Evolutionary conservation across 208 protist species (phyloP).

Genomic region (Leishmania major): DNA sequence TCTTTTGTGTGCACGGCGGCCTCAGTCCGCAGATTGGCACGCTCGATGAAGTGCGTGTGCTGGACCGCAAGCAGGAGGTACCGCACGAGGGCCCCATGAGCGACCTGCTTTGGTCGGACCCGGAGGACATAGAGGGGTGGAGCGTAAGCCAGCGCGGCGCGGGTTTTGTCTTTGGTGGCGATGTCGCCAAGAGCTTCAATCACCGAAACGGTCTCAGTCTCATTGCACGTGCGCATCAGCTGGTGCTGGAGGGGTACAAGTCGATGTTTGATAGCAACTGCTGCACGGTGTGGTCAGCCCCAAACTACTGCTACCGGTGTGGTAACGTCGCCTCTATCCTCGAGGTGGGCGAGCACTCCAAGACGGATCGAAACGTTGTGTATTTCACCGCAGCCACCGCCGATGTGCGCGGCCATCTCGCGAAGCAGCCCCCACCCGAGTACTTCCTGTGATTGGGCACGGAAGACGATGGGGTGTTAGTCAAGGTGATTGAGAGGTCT

Average conservation of each 20-base stretch:
- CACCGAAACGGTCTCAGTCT: conserved; percentile 85
- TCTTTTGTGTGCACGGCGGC: conserved; percentile 96
- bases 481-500: background rate
- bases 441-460: conserved; percentile 73
- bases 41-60: conserved; percentile 84
- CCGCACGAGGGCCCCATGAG: conserved; percentile 92
- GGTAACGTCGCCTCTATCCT: conserved; percentile 95
- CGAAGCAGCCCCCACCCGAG: conserved; percentile 88
- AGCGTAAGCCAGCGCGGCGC: conserved; percentile 86
- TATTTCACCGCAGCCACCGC: conserved; percentile 80
- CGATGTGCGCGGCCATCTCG: conserved; percentile 78
- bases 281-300: conserved; percentile 96
- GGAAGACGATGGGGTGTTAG: background rate
- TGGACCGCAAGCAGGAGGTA: conserved; percentile 91
- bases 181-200: conserved; percentile 82
- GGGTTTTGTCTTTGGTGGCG: conserved; percentile 87
- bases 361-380: conserved; percentile 69
- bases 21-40: conserved; percentile 85
- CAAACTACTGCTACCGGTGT: conserved; percentile 96
- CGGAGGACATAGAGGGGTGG: conserved; percentile 92
- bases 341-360: conserved; percentile 86
- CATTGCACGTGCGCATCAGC: conserved; percentile 91
- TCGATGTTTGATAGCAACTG: conserved; percentile 93
- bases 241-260: conserved; percentile 95
- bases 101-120: conserved; percentile 92